Evolutionary conservation across 768 basidiomycete genomes (phyloP), one percentile per base, ranked within the genome.

Genomic region (Suillus subaureus): DNA sequence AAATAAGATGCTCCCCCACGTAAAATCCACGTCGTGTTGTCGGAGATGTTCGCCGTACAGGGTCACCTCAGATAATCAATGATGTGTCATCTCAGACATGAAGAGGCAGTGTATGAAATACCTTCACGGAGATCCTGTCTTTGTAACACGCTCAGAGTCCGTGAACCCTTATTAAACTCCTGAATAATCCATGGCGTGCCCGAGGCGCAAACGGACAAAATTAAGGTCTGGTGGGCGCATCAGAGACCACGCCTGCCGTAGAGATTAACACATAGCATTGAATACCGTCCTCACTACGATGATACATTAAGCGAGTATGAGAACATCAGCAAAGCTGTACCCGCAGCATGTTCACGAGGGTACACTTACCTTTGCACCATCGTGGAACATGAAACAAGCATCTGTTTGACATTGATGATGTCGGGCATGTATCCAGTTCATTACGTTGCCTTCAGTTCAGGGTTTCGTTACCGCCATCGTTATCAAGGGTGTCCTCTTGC

Each of bases 151-250:
- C 76, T 9, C 88, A 89, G 3, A 42, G 86, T 88, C 74, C 93
- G 91, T 31, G 88, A 89, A 73, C 93, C 91, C 77, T 93, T 92
- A 67, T 91, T 89, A 79, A 84, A 95, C 74, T 97, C 94, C 71
- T 89, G 94, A 94, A 71, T 42, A 21, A 70, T 94, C 92, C 49
- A 95, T 78, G 13, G 92, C 89, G 75, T 94, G 93, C 54, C 94
- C 94, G 31, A 96, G 83, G 52, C 92, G 87, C 43, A 95, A 82
- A 63, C 90, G 79, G 96, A 93, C 31, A 96, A 21, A 90, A 75
- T 94, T 91, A 21, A 96, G 81, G 77, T 94, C 92, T 23, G 91
- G 91, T 75, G 94, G 93, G 37, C 16, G 90, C 93, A 73, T 93
- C 92, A 71, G 88, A 90, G 11, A 89, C 86, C 33, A 91, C 85